These are phyloP conservation scores for Yamadazyma ubonensis DNA, from an alignment of 805 yeast species.

Conservation along the genomic window DNA sequence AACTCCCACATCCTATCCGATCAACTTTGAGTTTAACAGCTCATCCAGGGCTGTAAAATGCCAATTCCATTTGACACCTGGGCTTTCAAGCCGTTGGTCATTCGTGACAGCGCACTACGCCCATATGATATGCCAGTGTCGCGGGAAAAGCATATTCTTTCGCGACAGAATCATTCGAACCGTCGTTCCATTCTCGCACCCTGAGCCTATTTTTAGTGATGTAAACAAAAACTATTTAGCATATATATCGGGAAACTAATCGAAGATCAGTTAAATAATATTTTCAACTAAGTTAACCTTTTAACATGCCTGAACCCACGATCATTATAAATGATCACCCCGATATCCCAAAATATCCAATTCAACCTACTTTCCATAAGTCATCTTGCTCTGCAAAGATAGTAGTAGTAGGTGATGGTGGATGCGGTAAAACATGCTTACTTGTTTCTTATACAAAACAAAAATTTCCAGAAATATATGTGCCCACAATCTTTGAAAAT, in stretches of 20 bases:
- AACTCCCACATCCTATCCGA: no score
- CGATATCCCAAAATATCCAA: conserved; percentile 32
- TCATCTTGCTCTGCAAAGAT: conserved; percentile 45
- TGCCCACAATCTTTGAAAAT: conserved; percentile 83
- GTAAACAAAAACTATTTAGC: conserved; percentile 2
- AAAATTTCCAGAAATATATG: conserved; percentile 67
- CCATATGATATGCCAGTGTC: no score
- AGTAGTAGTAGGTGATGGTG: conserved; percentile 88
- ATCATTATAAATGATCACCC: conserved; percentile 39
- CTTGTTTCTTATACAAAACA: conserved; percentile 67
- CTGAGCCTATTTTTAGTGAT: conserved; percentile 5
- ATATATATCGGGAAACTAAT: not conserved
- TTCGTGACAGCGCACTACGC: no score
- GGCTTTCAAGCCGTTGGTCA: no score
- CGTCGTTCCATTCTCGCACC: not conserved
- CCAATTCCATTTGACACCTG: no score
- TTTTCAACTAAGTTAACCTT: not conserved
- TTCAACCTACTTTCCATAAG: conserved; percentile 25
- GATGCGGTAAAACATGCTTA: conserved; percentile 86
- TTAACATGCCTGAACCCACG: conserved; percentile 5
- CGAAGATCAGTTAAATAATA: no score
- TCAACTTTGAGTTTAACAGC: no score
- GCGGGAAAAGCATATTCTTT: no score
- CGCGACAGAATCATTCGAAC: not conserved
- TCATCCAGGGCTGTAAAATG: no score